These are phyloP conservation scores for Pisolithus marmoratus DNA, from an alignment of 768 basidiomycete species.

Conservation along the genomic window DNA sequence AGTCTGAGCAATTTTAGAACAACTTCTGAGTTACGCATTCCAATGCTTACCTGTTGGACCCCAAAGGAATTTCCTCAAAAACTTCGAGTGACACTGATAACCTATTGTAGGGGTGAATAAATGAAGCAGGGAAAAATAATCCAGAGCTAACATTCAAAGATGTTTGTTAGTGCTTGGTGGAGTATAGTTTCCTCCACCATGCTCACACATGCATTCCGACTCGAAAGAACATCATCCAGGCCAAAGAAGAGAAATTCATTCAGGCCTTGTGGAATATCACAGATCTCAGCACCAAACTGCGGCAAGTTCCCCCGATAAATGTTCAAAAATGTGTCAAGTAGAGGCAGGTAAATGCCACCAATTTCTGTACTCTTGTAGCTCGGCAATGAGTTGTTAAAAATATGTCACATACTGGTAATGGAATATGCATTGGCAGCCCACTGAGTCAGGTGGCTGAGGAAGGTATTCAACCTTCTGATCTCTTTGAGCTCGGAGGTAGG, in stretches of 20 bases:
- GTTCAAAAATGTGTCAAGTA: not conserved
- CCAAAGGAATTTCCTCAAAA: constrained; percentile 13
- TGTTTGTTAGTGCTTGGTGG: constrained; percentile 4
- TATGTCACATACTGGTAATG: not conserved
- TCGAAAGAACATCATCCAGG: not conserved
- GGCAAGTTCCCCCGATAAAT: not conserved
- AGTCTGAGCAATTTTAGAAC: not conserved
- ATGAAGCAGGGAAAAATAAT: not conserved
- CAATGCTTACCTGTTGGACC: constrained; percentile 18
- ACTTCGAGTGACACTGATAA: constrained; percentile 16
- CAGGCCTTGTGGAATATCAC: not conserved
- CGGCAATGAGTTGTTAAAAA: not conserved
- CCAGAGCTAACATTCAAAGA: constrained; percentile 16
- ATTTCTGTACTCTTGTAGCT: not conserved
- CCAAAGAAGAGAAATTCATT: not conserved
- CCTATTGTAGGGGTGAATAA: not conserved
- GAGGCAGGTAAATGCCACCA: not conserved
- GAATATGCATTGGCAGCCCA: not conserved
- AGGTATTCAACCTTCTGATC: constrained; percentile 7
- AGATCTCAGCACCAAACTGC: not conserved
- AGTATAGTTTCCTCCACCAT: constrained; percentile 5
- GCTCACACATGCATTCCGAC: not conserved
- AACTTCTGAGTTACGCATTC: not conserved
- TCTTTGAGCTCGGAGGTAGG: constrained; percentile 14
- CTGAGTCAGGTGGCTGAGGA: constrained; percentile 6